Evolutionary conservation across 805 yeast species (phyloP).

Genomic region (Metschnikowia santaceciliae): DNA sequence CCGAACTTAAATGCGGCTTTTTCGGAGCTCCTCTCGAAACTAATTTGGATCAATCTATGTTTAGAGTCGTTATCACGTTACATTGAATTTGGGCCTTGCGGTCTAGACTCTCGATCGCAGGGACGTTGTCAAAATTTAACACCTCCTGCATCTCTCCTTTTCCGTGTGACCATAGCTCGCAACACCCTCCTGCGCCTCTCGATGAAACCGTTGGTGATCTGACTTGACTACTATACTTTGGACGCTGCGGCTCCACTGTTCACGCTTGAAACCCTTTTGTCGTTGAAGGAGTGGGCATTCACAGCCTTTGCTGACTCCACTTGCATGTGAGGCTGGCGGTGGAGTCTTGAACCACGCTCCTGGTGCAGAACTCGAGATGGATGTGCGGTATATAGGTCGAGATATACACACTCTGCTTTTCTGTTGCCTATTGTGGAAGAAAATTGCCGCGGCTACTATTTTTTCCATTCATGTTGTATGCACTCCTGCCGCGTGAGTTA

Average conservation of each 20-base stretch:
- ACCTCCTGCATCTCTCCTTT: background rate
- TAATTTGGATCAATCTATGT: background rate
- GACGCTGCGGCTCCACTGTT: background rate
- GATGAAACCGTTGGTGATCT: background rate
- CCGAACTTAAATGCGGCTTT: background rate
- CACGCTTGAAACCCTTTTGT: background rate
- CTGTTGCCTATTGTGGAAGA: background rate
- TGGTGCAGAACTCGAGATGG: background rate
- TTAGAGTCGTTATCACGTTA: background rate
- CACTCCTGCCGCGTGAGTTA: background rate
- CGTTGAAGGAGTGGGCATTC: background rate
- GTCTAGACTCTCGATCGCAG: conserved; percentile 1
- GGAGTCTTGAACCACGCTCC: background rate
- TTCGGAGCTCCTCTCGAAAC: background rate
- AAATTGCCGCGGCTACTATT: background rate
- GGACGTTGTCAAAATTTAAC: background rate
- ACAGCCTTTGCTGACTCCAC: background rate
- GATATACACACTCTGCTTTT: background rate
- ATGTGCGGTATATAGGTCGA: background rate
- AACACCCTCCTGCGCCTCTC: background rate
- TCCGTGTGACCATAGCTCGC: background rate
- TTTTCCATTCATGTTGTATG: background rate
- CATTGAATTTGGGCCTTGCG: background rate
- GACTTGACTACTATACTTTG: background rate
- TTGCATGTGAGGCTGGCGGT: background rate